A percentile compares a stretch with the other conserved stretches of the same genome.
These are phyloP conservation scores for Usnea hakonensis DNA, from an alignment of 495 filamentous ascomycete genomes.

Conservation along the genomic window DNA sequence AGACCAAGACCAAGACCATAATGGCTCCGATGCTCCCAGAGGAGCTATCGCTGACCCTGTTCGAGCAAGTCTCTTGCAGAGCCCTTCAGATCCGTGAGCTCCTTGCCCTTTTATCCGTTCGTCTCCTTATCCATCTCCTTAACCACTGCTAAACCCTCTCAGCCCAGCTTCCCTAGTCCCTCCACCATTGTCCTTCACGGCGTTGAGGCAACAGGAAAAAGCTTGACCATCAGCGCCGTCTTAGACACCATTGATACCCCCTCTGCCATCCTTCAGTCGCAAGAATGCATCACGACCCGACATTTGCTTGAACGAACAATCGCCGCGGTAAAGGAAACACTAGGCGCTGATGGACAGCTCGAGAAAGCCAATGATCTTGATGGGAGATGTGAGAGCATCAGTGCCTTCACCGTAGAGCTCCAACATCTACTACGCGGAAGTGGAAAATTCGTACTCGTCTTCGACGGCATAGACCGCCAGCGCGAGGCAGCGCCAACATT, in stretches of 20 bases:
- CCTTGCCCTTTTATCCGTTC: conserved; percentile 53
- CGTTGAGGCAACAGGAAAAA: conserved; percentile 89
- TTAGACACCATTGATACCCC: conserved; percentile 47
- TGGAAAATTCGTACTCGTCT: conserved; percentile 66
- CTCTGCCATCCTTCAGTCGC: conserved; percentile 66
- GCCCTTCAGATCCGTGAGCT: conserved; percentile 57
- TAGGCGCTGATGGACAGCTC: conserved; percentile 38
- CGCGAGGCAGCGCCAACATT: conserved; percentile 72
- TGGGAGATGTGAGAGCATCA: conserved; percentile 67
- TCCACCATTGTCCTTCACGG: conserved; percentile 69
- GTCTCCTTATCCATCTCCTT: conserved; percentile 17
- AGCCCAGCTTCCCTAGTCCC: background rate
- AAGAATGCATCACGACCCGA: conserved; percentile 82
- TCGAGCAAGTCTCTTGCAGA: conserved; percentile 47
- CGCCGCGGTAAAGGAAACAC: conserved; percentile 43
- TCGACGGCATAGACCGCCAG: conserved; percentile 88
- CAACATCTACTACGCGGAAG: conserved; percentile 35
- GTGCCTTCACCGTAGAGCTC: conserved; percentile 63
- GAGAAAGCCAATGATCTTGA: conserved; percentile 38
- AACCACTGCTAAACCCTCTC: background rate
- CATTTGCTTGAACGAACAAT: conserved; percentile 72
- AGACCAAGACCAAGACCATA: background rate
- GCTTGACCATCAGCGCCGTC: conserved; percentile 54
- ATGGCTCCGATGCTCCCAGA: background rate
- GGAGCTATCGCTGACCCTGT: background rate